Evolutionary conservation across 1,139 yeast genomes (phyloP), one percentile per base, ranked within the genome.

Genomic region (Yamadazyma sp.): DNA sequence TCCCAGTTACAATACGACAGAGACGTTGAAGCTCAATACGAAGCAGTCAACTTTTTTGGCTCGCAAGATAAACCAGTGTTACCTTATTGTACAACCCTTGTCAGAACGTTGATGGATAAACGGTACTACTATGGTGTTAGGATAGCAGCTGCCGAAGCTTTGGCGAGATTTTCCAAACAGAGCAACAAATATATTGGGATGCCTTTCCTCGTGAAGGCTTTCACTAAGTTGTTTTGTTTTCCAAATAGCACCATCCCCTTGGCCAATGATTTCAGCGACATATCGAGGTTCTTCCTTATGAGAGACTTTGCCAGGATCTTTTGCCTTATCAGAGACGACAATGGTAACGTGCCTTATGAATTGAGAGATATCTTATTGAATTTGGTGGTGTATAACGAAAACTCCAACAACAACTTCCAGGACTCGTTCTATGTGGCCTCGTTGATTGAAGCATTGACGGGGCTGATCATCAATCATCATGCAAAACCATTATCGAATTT

Each of bases 21-120:
- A 46, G 99, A 94, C 56, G 95, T 94, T 12, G 96, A 89, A 47
- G 98, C 98, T 0, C 99, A 94, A 55, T 67, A 78, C 38, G 96
- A 89, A 42, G 90, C 97, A 2, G 76, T 90, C 12, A 67, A 74
- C 35, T 87, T 78, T 59, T 90, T 88, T 59, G 82, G 82, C 7
- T 75, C 70, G 22, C 67, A 75, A 4, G 75, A 71, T 31, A 76
- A 78, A 42, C 86, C 90, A 0, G 59, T 56, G 14, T 68, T 78
- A 0, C 67, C 84, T 4, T 86, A 89, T 55, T 88, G 96, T 8
- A 82, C 96, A 0, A 76, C 86, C 17, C 64, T 94, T 30, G 68
- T 88, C 3, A 70, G 97, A 42, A 90, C 97, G 0, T 61, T 88
- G 9, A 73, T 90, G 80, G 99, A 94, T 56, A 59, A 73, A 10